A percentile compares a stretch with the other conserved stretches of the same genome.
Evolutionary conservation across 1,284 basidiomycete genomes (phyloP).

Genomic region (Stereum hirsutum): DNA sequence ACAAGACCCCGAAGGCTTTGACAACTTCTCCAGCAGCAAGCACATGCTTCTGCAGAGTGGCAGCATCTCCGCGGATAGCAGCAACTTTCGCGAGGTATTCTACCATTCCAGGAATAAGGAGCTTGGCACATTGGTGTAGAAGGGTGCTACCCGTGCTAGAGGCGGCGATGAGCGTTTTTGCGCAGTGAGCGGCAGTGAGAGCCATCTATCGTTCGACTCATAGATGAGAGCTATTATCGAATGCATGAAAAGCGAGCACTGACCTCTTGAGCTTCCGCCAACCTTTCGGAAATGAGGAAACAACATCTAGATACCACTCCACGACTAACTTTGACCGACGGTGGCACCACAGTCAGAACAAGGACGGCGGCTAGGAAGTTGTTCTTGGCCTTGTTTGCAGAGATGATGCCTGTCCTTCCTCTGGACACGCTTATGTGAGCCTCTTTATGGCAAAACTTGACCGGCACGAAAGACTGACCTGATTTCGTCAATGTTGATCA

Average conservation of each 20-base stretch:
- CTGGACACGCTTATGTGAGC: slow-evolving; percentile 28
- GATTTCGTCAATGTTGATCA: slow-evolving; percentile 88
- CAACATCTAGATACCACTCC: slow-evolving; percentile 80
- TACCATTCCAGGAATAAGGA: slow-evolving; percentile 75
- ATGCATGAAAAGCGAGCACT: slow-evolving; percentile 12
- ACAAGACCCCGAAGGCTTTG: slow-evolving; percentile 70
- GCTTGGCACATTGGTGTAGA: slow-evolving; percentile 65
- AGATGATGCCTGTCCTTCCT: slow-evolving; percentile 70
- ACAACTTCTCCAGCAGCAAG: slow-evolving; percentile 70
- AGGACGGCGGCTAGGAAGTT: slow-evolving; percentile 86
- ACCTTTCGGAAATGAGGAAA: slow-evolving; percentile 75
- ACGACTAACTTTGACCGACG: slow-evolving; percentile 59
- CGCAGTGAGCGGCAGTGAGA: slow-evolving; percentile 84
- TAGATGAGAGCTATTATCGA: slow-evolving; percentile 4
- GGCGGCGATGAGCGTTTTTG: slow-evolving; percentile 70
- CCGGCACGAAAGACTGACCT: slow-evolving; percentile 49
- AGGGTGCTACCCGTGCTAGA: slow-evolving; percentile 51
- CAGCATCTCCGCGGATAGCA: slow-evolving; percentile 43
- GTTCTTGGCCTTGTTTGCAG: slow-evolving; percentile 81
- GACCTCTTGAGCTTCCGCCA: slow-evolving; percentile 63
- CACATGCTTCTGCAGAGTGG: slow-evolving; percentile 43
- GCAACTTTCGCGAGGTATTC: slow-evolving; percentile 69
- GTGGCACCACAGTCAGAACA: slow-evolving; percentile 74
- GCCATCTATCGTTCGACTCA: slow-evolving; percentile 42
- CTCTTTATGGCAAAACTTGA: not conserved